Evolutionary conservation across 495 filamentous ascomycete species (phyloP).

Genomic region (Sporormia fimetaria): DNA sequence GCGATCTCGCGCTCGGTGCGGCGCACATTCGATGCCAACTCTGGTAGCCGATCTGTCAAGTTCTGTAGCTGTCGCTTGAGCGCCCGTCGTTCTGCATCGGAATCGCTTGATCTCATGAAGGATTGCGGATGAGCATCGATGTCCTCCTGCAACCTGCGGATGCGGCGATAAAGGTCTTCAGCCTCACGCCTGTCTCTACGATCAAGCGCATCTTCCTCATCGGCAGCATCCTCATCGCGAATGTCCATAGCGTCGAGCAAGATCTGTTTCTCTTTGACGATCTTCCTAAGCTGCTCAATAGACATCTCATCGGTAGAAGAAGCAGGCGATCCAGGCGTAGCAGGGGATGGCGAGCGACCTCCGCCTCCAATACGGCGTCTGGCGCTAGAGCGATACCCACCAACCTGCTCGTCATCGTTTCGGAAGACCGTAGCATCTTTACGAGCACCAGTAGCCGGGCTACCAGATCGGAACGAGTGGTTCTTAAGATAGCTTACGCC

Average conservation of each 20-base stretch:
- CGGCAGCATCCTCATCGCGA: conserved; percentile 76
- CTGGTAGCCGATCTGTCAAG: conserved; percentile 78
- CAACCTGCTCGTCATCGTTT: conserved; percentile 71
- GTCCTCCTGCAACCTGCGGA: conserved; percentile 91
- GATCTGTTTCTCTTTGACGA: conserved; percentile 88
- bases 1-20: conserved; percentile 85
- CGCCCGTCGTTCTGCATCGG: conserved; percentile 71
- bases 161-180: conserved; percentile 85
- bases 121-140: conserved; percentile 87
- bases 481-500: conserved; percentile 95
- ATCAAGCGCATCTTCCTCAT: conserved; percentile 87
- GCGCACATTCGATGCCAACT: conserved; percentile 82
- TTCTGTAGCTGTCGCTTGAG: conserved; percentile 81
- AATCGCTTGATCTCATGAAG: conserved; percentile 58
- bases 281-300: conserved; percentile 80
- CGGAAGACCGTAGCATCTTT: conserved; percentile 97
- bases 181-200: conserved; percentile 82
- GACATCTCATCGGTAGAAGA: conserved; percentile 74
- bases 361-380: conserved; percentile 69
- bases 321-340: conserved; percentile 56
- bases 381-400: conserved; percentile 89
- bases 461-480: conserved; percentile 69
- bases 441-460: conserved; percentile 39
- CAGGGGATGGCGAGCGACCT: conserved; percentile 61
- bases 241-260: conserved; percentile 97